Conservation (phyloP, 768 basidiomycete genomes). For the Tylopilus vinaceipallidus region DNA sequence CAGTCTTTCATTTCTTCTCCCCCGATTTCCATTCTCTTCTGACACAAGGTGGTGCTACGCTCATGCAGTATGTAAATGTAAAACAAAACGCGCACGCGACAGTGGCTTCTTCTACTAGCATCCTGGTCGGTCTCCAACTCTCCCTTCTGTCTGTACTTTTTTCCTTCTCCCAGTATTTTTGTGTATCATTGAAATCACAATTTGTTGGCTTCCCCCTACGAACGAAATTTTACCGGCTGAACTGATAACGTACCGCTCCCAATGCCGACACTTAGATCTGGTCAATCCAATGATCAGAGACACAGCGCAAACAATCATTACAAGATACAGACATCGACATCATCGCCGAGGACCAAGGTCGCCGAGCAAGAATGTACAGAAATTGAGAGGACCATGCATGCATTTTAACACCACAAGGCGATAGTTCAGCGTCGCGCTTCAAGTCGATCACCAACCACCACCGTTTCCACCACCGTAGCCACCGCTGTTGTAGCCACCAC, state of each 20-base stretch:
- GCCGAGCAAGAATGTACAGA: neutral
- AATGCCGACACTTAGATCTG: no score
- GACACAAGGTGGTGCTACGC: conserved; percentile 8
- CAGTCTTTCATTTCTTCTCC: neutral
- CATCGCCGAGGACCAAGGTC: conserved; percentile 5
- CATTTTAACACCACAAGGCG: conserved; percentile 5
- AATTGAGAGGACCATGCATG: conserved; percentile 9
- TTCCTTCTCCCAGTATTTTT: neutral
- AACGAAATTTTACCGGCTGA: neutral
- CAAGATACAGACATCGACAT: conserved; percentile 9
- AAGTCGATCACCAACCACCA: conserved; percentile 11
- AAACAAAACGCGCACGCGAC: conserved; percentile 8
- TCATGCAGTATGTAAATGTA: conserved; percentile 22
- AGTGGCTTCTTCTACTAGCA: neutral
- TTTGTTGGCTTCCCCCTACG: no score
- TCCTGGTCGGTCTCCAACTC: neutral
- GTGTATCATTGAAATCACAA: conserved; percentile 14
- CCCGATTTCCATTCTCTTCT: neutral
- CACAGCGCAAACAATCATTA: neutral
- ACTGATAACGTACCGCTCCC: no score
- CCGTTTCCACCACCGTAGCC: conserved; percentile 7
- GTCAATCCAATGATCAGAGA: no score
- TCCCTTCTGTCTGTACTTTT: neutral
- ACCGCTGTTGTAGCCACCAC: neutral
- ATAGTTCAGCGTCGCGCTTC: neutral